Evolutionary conservation across 192 early-diverging fungal species (phyloP).

Genomic region (Coemansia sp.): DNA sequence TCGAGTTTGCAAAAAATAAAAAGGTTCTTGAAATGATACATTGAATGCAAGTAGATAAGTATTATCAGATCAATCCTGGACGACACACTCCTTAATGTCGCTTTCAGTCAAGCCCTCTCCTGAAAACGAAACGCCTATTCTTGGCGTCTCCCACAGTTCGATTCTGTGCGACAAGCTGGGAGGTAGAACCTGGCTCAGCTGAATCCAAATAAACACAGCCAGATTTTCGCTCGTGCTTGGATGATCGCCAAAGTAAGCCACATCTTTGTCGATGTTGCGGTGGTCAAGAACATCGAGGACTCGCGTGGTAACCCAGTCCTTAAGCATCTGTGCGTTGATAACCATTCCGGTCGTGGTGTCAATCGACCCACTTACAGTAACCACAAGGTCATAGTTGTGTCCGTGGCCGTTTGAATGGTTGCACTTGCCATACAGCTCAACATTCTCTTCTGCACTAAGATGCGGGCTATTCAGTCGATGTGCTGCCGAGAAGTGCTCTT

Average conservation of each 20-base stretch:
- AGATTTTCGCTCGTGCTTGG: conserved; percentile 88
- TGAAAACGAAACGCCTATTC: conserved; percentile 44
- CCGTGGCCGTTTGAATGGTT: conserved; percentile 83
- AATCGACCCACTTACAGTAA: conserved; percentile 52
- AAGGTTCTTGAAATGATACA: neutral
- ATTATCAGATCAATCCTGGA: neutral
- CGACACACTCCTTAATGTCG: conserved; percentile 26
- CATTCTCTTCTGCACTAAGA: conserved; percentile 74
- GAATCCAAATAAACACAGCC: conserved; percentile 81
- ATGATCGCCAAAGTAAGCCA: conserved; percentile 67
- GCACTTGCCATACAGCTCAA: conserved; percentile 82
- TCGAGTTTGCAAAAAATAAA: neutral
- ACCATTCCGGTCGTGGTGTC: conserved; percentile 86
- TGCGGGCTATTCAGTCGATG: conserved; percentile 81
- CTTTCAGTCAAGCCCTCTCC: conserved; percentile 44
- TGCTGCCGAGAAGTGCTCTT: conserved; percentile 83
- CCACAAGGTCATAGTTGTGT: conserved; percentile 77
- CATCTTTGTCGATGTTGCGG: conserved; percentile 81
- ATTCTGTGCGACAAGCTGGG: conserved; percentile 36
- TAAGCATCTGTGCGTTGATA: conserved; percentile 76
- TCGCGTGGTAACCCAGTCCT: conserved; percentile 68
- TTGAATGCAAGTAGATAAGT: too few species aligned
- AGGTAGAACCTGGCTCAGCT: conserved; percentile 36
- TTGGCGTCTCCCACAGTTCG: conserved; percentile 45
- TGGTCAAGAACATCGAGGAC: conserved; percentile 86